Evolutionary conservation across 441 rosid species (phyloP), one percentile per base, ranked within the genome.

Genomic region (Syzygium syzygioides): DNA sequence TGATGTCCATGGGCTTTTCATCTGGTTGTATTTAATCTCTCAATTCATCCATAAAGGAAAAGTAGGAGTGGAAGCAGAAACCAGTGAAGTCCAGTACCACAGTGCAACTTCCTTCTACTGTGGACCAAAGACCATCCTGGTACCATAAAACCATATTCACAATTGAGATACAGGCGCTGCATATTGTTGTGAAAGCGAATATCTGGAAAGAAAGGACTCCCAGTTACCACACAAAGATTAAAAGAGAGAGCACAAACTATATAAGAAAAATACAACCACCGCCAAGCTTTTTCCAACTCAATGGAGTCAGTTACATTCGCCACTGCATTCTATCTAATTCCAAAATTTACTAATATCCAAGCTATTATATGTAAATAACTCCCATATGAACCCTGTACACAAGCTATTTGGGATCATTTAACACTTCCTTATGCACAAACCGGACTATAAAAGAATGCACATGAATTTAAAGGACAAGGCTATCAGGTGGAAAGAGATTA

Each of bases 61-160:
- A 97, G 91, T 96, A 97, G 50, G 98, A 96, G 90, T 96, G 98
- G 94, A 97, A 96, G 93, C 99, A 96, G 90, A 96, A 95, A 89
- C 96, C 99, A 9, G 93, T 91, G 57, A 96, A 94, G 92, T 97
- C 99, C 25, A 90, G 92, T 32, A 96, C 98, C 45, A 90, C 96
- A 8, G 89, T 96, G 92, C 96, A 96, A 93, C 98, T 95, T 76
- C 96, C 96, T 89, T 88, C 91, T 56, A 96, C 90, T 4, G 96
- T 92, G 86, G 98, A 92, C 89, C 91, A 88, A 87, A 92, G 94
- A 83, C 99, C 99, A 91, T 97, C 98, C 96, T 96, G 41, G 5
- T 19, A 54, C 23, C n/a, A 48, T 3, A 71, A 54, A 57, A 48
- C 23, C 34, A 14, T 59, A 34, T 2, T 23, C 34, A 85, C 41